A percentile compares a stretch with the other conserved stretches of the same genome.
These are phyloP conservation scores for Pulicaria dysenterica DNA, from an alignment of 129 eudicot genomes.

Conservation along the genomic window DNA sequence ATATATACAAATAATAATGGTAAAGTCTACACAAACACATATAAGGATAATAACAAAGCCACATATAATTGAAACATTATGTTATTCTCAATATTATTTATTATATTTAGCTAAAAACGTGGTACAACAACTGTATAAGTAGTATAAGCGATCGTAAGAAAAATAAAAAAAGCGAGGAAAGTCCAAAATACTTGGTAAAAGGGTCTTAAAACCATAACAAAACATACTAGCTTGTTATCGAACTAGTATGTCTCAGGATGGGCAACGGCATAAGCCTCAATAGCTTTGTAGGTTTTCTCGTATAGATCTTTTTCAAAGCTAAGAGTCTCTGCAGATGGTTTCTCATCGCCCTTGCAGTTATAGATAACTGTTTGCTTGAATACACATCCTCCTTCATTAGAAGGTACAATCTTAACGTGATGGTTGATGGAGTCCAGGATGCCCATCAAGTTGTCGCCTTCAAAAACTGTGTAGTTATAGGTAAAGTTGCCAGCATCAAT, in stretches of 20 bases:
- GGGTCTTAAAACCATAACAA: background rate
- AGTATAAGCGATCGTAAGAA: too few species aligned
- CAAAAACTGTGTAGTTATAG: conserved; percentile 1
- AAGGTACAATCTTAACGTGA: background rate
- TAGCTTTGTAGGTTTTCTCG: background rate
- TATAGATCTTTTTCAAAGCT: background rate
- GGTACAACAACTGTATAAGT: too few species aligned
- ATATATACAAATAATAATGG: too few species aligned
- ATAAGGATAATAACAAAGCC: too few species aligned
- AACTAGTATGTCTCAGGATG: background rate
- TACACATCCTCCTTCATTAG: background rate
- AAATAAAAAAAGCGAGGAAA: too few species aligned
- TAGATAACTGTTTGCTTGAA: background rate
- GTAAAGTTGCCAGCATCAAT: background rate
- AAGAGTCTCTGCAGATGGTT: background rate
- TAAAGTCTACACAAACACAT: too few species aligned
- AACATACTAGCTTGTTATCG: background rate
- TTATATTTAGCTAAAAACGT: too few species aligned
- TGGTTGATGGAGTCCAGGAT: background rate
- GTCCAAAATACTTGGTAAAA: too few species aligned
- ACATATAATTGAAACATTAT: too few species aligned
- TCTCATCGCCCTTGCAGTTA: conserved; percentile 7
- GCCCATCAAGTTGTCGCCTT: conserved; percentile 5
- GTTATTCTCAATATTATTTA: too few species aligned
- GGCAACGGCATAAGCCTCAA: background rate